Base-by-base conservation (phyloP, 805 yeast genomes). In the Limtongia smithiae region DNA sequence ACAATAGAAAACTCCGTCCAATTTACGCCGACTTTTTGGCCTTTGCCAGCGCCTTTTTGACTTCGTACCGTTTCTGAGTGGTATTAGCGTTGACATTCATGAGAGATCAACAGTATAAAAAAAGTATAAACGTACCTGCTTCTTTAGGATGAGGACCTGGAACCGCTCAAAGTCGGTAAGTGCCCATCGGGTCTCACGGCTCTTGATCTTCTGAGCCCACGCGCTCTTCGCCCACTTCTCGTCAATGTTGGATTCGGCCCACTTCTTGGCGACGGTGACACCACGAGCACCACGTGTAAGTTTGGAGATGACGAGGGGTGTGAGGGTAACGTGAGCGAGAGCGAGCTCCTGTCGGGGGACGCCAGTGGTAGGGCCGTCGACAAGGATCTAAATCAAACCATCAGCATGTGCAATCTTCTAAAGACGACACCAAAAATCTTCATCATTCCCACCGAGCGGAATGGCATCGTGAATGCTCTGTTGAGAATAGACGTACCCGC, bases 161-260 rank as follows among this genome's bases (percentile, higher is more conserved):
- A 93, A 93, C 83, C 99, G 90, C 81, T 93, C 96, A 69, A 93
- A 93, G 78, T 93, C 99, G 66, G 91, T 72, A 74, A 94, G 85
- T 71, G 83, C 78, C 68, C 94, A 76, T 82, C 98, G 87, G 76
- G 83, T 87, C 76, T 85, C 83, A 77, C 87, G 88, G 76, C 86
- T 84, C 72, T 94, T 96, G 69, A 93, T 84, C 81, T 89, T 90
- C 85, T 91, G 86, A 71, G 98, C 97, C 97, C 97, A 89, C 48
- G 96, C 73, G 61, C 97, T 78, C 67, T 84, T 78, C 65, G 85
- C 81, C 97, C 97, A 93, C 77, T 91, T 86, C 69, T 81, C 79
- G 65, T 81, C 83, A 66, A 91, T 78, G 65, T 82, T 90, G 67
- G 94, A 83, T 71, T 93, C 86, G 69, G 81, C 80, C 93, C 95